Evolutionary conservation across 1,139 yeast genomes (phyloP), one percentile per base, ranked within the genome.

Genomic region (Lodderomyces theae): DNA sequence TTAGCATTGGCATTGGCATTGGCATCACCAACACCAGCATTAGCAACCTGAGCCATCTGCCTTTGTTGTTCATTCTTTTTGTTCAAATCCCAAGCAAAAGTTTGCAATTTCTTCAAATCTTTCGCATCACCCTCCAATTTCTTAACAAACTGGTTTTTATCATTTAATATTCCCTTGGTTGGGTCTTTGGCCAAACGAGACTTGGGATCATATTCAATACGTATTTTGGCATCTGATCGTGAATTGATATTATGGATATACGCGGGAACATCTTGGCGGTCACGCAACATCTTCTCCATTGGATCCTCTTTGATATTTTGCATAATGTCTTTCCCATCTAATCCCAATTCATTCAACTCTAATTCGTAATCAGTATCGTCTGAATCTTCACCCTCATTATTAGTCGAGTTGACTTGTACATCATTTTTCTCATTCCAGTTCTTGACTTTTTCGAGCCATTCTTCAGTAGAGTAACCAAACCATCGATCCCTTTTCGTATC

Each of bases 401-500:
- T 54, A 1, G 44, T 26, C 25, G 52, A 37, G 41, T 35, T 35
- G 43, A 23, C 9, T 9, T 29, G 21, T 5, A 44, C 42, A 24
- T 30, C 28, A 37, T 74, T 66, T 29, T 63, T 60, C 17, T 54
- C 52, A 35, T 74, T 70, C 75, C 79, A 73, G 39, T 66, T 63
- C 32, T 63, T 61, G 6, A 80, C 57, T 17, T 76, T 73, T n/a
- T 62, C 58, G 36, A 69, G 70, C 68, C 85, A 85, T 40, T 83
- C 85, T 4, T 67, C 66, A 1, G 73, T 66, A 43, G 82, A 82
- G 53, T 77, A 82, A 0, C 94, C 94, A 53, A 78, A 82, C 88
- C 92, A 86, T 39, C 86, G 65, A 57, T 86, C 95, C 42, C 94
- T 64, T 49, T 83, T 83, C 13, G 80, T 73, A 50, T 85, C 95